Evolutionary conservation across 2,329 filamentous ascomycete genomes (phyloP).

Genomic region (Bisporella sp.): DNA sequence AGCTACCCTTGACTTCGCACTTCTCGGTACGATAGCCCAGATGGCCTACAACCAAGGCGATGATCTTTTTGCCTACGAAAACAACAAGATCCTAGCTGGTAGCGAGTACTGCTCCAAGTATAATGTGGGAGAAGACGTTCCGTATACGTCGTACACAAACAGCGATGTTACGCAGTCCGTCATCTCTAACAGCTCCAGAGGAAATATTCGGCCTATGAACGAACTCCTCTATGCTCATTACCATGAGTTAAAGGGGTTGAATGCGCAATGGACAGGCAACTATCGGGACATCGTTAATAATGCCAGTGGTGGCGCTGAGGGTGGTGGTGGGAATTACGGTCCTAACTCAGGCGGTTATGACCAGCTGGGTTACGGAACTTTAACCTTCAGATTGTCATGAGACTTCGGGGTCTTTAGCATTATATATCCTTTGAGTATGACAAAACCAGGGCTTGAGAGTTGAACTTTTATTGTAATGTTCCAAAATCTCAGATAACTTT

Average conservation of each 20-base stretch:
- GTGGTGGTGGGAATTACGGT: conserved; percentile 38
- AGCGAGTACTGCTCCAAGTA: conserved; percentile 34
- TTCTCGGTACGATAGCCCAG: conserved; percentile 35
- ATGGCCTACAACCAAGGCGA: conserved; percentile 36
- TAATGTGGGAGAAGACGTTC: conserved; percentile 35
- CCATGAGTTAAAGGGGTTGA: conserved; percentile 29
- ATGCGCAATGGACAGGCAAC: conserved; percentile 30
- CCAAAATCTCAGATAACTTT: too few relatives aligned
- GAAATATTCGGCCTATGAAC: conserved; percentile 30
- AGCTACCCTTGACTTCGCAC: conserved; percentile 31
- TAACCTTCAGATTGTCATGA: conserved; percentile 3
- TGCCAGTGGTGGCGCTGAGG: conserved; percentile 32
- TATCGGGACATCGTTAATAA: conserved; percentile 32
- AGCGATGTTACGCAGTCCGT: conserved; percentile 30
- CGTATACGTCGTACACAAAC: conserved; percentile 34
- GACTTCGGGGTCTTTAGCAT: too few relatives aligned
- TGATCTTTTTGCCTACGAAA: conserved; percentile 31
- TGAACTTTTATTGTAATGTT: too few relatives aligned
- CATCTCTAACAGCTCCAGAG: conserved; percentile 27
- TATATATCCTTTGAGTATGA: too few relatives aligned
- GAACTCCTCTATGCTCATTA: conserved; percentile 37
- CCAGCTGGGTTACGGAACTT: conserved; percentile 29
- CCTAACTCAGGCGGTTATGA: conserved; percentile 35
- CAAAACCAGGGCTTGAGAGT: too few relatives aligned
- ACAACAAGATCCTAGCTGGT: conserved; percentile 31